Evolutionary conservation across 2,329 filamentous ascomycete species (phyloP).

Genomic region (Epicoccum nigrum): DNA sequence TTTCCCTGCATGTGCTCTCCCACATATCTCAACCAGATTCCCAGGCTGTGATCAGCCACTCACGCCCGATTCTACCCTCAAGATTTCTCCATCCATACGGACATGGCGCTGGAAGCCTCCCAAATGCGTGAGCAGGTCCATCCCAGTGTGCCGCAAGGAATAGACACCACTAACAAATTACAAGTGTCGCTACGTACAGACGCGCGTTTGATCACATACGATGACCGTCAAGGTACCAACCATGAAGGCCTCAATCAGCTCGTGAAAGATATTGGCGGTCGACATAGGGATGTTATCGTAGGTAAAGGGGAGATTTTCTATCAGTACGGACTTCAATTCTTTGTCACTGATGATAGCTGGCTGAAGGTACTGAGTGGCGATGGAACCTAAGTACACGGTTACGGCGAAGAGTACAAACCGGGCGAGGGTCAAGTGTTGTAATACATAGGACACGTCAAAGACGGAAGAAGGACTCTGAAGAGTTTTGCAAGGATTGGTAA

Average conservation of each 20-base stretch:
- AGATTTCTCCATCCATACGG: too few species aligned
- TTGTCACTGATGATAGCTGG: not conserved
- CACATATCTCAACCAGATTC: too few species aligned
- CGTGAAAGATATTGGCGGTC: not conserved
- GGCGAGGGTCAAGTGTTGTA: not conserved
- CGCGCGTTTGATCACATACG: not conserved
- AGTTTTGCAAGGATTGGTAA: not conserved
- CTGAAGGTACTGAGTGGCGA: not conserved
- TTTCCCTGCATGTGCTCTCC: too few species aligned
- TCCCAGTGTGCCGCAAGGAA: not conserved
- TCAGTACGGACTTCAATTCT: not conserved
- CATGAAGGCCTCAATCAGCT: conserved; percentile 1
- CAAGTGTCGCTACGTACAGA: not conserved
- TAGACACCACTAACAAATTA: not conserved
- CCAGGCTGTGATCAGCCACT: too few species aligned
- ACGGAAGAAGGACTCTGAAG: not conserved
- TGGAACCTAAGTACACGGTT: not conserved
- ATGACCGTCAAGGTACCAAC: not conserved
- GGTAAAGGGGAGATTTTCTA: not conserved
- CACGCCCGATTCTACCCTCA: too few species aligned
- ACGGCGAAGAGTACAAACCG: not conserved
- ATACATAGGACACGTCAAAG: not conserved
- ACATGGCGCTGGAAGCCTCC: too few species aligned
- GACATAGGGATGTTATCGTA: not conserved
- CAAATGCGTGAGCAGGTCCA: not conserved